These are phyloP conservation scores for Rhynchosporium secalis DNA, from an alignment of 2,329 filamentous ascomycete species.

Conservation along the genomic window DNA sequence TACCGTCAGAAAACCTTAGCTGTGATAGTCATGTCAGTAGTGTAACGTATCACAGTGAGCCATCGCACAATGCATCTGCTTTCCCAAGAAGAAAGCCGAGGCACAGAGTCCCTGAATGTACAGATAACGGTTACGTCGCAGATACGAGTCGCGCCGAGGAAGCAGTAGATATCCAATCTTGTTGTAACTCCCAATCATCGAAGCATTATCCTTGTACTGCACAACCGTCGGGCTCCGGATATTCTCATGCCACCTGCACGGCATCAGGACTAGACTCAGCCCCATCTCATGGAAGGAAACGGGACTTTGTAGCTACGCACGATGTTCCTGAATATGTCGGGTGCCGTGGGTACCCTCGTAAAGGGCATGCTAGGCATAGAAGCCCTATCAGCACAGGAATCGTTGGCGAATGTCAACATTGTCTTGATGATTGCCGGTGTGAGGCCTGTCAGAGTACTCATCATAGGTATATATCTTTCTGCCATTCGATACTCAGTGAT, in stretches of 20 bases:
- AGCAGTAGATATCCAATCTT: slow-evolving; percentile 5
- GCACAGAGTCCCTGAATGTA: slow-evolving; percentile 23
- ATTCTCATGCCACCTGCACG: slow-evolving; percentile 8
- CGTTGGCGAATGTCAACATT: slow-evolving; percentile 37
- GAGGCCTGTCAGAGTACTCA: slow-evolving; percentile 31
- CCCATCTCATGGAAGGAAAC: not conserved
- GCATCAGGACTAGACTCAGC: slow-evolving; percentile 3
- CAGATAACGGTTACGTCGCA: slow-evolving; percentile 30
- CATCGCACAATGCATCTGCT: slow-evolving; percentile 31
- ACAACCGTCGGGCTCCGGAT: not conserved
- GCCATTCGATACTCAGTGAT: too few relatives aligned
- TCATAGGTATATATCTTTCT: slow-evolving; percentile 12
- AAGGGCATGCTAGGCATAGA: slow-evolving; percentile 29
- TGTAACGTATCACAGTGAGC: slow-evolving; percentile 29
- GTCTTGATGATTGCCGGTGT: slow-evolving; percentile 35
- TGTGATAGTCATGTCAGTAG: slow-evolving; percentile 29
- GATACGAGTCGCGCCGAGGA: slow-evolving; percentile 28
- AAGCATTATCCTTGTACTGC: slow-evolving; percentile 3
- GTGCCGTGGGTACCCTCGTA: slow-evolving; percentile 34
- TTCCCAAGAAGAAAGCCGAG: slow-evolving; percentile 25
- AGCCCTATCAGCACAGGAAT: slow-evolving; percentile 29
- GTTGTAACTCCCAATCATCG: slow-evolving; percentile 13
- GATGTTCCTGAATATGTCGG: slow-evolving; percentile 26
- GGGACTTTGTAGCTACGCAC: not conserved
- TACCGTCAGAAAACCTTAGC: slow-evolving; percentile 18